A percentile compares a stretch with the other conserved stretches of the same genome.
Evolutionary conservation across 768 basidiomycete species (phyloP).

Genomic region (Boletus edulis): DNA sequence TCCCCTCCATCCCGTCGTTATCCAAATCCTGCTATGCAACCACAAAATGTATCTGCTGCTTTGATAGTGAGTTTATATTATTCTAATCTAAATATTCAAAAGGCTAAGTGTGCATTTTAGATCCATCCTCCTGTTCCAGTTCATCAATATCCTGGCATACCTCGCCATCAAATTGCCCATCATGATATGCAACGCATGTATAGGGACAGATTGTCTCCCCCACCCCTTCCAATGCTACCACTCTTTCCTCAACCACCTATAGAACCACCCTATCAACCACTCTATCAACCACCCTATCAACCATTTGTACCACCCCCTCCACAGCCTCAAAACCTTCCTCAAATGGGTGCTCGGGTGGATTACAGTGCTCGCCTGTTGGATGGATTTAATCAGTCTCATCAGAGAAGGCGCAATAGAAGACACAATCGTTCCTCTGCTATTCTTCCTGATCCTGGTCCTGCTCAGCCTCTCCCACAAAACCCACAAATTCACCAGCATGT

Average conservation of each 20-base stretch:
- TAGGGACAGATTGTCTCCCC: too few species aligned
- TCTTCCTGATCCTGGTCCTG: too few species aligned
- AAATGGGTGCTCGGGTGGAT: neutral
- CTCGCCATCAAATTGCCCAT: neutral
- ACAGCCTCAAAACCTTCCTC: neutral
- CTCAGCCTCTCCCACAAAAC: too few species aligned
- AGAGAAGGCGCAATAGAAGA: too few species aligned
- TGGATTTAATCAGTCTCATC: too few species aligned
- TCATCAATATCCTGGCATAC: constrained; percentile 2
- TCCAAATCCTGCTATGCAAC: neutral
- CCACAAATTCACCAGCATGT: too few species aligned
- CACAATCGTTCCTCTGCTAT: too few species aligned
- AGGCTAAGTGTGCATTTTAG: neutral
- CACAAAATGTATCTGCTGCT: neutral
- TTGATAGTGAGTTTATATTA: neutral
- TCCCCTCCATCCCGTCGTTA: neutral
- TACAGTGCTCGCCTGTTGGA: too few species aligned
- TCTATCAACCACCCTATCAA: neutral
- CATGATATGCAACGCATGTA: neutral
- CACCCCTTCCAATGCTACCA: neutral
- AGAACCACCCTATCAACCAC: neutral
- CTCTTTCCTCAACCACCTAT: neutral
- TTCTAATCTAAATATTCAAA: neutral
- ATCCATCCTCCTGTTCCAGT: neutral
- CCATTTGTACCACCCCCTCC: neutral